These are phyloP conservation scores for Auriscalpium orientale DNA, from an alignment of 768 basidiomycete genomes.

Conservation along the genomic window DNA sequence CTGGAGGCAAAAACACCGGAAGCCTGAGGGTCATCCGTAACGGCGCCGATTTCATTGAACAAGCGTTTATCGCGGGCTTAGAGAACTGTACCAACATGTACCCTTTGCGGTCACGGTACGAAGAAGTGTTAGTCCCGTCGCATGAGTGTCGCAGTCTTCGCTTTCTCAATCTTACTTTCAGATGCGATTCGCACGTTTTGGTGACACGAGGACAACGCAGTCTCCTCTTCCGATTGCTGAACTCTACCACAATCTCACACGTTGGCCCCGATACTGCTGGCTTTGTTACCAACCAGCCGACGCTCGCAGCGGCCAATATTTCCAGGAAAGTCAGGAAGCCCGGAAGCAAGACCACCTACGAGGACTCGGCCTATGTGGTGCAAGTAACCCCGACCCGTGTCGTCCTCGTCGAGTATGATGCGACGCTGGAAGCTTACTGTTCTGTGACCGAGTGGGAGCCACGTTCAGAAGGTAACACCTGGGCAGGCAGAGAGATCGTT, in stretches of 20 bases:
- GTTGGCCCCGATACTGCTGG: constrained; percentile 31
- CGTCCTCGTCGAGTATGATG: constrained; percentile 49
- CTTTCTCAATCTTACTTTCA: constrained; percentile 17
- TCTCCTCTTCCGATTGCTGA: constrained; percentile 44
- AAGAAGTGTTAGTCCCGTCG: constrained; percentile 38
- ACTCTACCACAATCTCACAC: constrained; percentile 34
- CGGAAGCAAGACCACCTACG: constrained; percentile 23
- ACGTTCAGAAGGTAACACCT: constrained; percentile 16
- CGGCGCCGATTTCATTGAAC: constrained; percentile 72
- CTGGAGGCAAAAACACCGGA: constrained; percentile 72
- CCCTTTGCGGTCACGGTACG: constrained; percentile 42
- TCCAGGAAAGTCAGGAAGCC: constrained; percentile 22
- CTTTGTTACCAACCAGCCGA: constrained; percentile 43
- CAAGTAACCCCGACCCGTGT: constrained; percentile 65
- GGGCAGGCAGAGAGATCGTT: constrained; percentile 41
- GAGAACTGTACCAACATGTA: constrained; percentile 53
- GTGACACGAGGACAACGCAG: constrained; percentile 53
- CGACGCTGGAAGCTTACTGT: constrained; percentile 32
- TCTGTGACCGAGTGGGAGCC: constrained; percentile 35
- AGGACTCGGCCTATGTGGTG: constrained; percentile 48
- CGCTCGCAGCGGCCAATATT: constrained; percentile 60
- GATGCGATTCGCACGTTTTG: constrained; percentile 49
- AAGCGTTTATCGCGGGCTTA: constrained; percentile 51
- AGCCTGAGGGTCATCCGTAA: constrained; percentile 71
- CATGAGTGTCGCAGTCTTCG: background rate